A percentile compares a stretch with the other conserved stretches of the same genome.
phyloP scores from a whole-genome alignment of 169 alveolate genomes.

The Neospora caninum region DNA sequence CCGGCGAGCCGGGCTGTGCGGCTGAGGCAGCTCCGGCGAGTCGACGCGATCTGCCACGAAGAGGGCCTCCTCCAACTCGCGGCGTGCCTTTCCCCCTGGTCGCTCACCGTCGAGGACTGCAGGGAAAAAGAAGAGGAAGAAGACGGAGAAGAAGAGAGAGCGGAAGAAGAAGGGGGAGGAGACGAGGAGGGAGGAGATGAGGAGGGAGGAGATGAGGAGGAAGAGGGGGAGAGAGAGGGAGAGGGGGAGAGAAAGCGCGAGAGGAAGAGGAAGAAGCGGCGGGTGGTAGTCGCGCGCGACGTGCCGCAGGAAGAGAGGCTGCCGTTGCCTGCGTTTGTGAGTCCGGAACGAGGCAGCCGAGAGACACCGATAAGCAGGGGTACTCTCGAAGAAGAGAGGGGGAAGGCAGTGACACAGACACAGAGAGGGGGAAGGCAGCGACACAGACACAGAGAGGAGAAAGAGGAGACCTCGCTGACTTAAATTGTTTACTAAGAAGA shows the following conservation, averaged over 20 bases:
- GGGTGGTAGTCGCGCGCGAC: not conserved
- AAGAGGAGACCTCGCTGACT: too few species aligned
- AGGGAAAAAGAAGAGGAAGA: not conserved
- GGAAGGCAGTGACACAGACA: too few species aligned
- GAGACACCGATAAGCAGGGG: too few species aligned
- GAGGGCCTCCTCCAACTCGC: conserved; percentile 12
- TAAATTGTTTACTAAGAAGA: too few species aligned
- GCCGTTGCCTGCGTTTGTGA: not conserved
- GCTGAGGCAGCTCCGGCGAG: not conserved
- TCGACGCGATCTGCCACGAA: not conserved
- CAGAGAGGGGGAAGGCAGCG: too few species aligned
- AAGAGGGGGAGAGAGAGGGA: not conserved
- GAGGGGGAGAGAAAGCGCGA: not conserved
- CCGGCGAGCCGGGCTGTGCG: not conserved
- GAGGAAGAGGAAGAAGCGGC: not conserved
- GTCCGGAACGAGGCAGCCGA: too few species aligned
- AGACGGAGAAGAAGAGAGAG: not conserved
- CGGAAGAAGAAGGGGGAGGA: not conserved
- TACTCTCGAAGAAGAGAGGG: too few species aligned
- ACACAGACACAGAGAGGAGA: too few species aligned
- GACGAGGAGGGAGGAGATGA: not conserved
- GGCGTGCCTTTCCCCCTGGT: conserved; percentile 39
- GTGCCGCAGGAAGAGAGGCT: not conserved
- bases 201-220: not conserved
- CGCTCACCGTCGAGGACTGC: conserved; percentile 20